phyloP scores from a whole-genome alignment of 2,329 filamentous ascomycete genomes.

The Colletotrichum lindemuthianum region DNA sequence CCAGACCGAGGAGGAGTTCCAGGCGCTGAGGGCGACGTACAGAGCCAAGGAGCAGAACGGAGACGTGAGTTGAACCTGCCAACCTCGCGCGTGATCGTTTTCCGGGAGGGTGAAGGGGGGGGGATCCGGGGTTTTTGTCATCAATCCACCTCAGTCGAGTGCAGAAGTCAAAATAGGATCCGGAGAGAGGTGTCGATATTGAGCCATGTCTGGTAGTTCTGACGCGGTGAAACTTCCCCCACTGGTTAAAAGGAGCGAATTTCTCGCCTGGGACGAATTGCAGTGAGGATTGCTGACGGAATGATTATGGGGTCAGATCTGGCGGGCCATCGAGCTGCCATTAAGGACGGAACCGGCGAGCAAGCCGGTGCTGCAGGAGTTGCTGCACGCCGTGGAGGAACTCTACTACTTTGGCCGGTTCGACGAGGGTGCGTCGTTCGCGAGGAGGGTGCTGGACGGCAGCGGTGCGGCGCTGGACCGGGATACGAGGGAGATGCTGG shows the following conservation, averaged over 20 bases:
- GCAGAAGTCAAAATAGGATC: no score
- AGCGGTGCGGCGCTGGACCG: slow-evolving; percentile 50
- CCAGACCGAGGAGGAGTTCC: slow-evolving; percentile 63
- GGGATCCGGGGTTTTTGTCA: no score
- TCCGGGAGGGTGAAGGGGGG: no score
- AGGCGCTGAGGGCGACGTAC: slow-evolving; percentile 57
- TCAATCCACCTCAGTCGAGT: no score
- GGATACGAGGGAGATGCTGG: slow-evolving; percentile 53
- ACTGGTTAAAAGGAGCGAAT: no score
- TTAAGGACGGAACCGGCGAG: slow-evolving; percentile 44
- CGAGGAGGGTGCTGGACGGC: slow-evolving; percentile 47
- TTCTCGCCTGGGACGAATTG: no score
- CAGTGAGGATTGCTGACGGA: no score
- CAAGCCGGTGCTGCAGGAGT: slow-evolving; percentile 61
- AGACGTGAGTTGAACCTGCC: slow-evolving; percentile 53
- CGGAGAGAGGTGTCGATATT: no score
- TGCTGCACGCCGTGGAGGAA: slow-evolving; percentile 66
- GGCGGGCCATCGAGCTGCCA: slow-evolving; percentile 54
- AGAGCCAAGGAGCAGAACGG: slow-evolving; percentile 63
- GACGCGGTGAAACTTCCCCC: no score
- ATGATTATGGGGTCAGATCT: slow-evolving; percentile 49
- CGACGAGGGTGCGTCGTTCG: slow-evolving; percentile 55
- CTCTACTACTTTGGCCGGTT: slow-evolving; percentile 64
- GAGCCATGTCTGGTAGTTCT: no score
- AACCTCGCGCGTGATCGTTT: background rate